Evolutionary conservation across 805 yeast species (phyloP), one percentile per base, ranked within the genome.

Genomic region (Pichia heedii): DNA sequence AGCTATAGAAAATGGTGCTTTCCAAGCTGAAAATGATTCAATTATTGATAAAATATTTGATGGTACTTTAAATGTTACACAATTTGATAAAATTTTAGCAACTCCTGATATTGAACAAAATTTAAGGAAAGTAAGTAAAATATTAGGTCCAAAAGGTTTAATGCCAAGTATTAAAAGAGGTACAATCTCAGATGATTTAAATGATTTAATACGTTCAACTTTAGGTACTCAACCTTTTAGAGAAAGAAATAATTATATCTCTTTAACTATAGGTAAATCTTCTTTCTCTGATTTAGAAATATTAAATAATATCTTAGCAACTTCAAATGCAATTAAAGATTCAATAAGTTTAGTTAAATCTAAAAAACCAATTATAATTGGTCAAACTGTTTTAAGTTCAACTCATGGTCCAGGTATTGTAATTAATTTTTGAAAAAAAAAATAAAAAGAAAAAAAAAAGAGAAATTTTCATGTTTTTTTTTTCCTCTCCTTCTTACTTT

Each of bases 101-200:
- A 82, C 96, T 2, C 85, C 95, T 1, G 96, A 85, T 32, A 76
- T 87, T 45, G 74, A 74, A 20, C 62, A 74, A n/a, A 70, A 72
- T 22, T 68, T 93, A 50, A 73, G 72, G 49, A 70, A 75, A 45
- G 67, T 86, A 20, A 96, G 93, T n/a, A 76, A 88, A 56, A 67
- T 74, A 11, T 71, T 93, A 53, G 97, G 97, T 46, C 95, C 95
- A 27, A 78, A 72, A 56, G 95, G 95, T 21, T 71, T 93, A 53
- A 81, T 89, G 84, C 97, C 98, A 38, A 73, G 75, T 36, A 79
- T 75, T 13, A 88, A 87, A 66, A 83, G 79, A 57, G 95, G 95
- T 16, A 88, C 96, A 1, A 93, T 90, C 9, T 67, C 82, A 1
- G 74, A 76, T n/a, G 77, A 87, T 54, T 65, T 87, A 26, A 67